These are phyloP conservation scores for Suillus bovinus DNA, from an alignment of 768 basidiomycete species.

Conservation along the genomic window DNA sequence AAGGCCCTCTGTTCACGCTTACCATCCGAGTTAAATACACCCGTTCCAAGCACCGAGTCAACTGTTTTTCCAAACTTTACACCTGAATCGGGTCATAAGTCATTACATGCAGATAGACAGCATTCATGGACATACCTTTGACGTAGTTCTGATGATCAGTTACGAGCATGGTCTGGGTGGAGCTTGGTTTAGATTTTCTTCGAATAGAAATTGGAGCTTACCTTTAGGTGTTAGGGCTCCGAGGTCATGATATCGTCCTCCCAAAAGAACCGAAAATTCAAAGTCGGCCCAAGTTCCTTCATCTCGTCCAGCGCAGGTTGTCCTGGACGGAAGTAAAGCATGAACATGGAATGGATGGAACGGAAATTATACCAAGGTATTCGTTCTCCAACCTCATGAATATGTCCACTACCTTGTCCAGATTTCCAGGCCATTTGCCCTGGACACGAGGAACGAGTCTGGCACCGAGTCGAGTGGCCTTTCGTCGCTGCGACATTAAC, in stretches of 20 bases:
- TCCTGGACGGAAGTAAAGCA: no score
- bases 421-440: slow-evolving; percentile 34
- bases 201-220: no score
- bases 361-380: slow-evolving; percentile 33
- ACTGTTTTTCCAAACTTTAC: slow-evolving; percentile 31
- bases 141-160: slow-evolving; percentile 43
- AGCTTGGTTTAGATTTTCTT: no score
- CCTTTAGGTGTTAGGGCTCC: no score
- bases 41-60: slow-evolving; percentile 43
- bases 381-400: slow-evolving; percentile 24
- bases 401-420: slow-evolving; percentile 32
- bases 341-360: neutral
- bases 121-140: slow-evolving; percentile 35
- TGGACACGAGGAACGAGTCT: slow-evolving; percentile 29
- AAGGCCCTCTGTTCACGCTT: neutral
- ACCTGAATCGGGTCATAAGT: slow-evolving; percentile 24
- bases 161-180: no score
- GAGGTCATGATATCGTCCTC: no score
- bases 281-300: no score
- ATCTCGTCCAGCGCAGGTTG: no score
- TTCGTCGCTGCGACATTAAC: slow-evolving; percentile 14
- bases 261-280: no score
- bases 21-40: slow-evolving; percentile 46
- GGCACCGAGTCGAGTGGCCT: slow-evolving; percentile 26
- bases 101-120: neutral